A percentile compares a stretch with the other conserved stretches of the same genome.
phyloP scores from a whole-genome alignment of 257 asterid genomes.

The Solanum etuberosum region DNA sequence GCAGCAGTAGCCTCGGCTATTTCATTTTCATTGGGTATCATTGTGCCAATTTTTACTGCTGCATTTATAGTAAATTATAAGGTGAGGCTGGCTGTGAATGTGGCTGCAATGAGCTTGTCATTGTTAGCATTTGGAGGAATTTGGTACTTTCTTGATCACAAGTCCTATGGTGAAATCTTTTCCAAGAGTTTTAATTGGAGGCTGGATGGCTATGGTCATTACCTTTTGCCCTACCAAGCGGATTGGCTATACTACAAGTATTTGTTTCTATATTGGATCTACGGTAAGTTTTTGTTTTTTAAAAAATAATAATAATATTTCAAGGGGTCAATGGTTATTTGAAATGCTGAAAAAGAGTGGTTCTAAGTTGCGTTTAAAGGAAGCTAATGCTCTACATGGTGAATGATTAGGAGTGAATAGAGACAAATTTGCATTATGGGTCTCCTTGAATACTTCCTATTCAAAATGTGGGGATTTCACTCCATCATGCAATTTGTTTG shows the following conservation, averaged over 20 bases:
- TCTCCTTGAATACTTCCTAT: no score
- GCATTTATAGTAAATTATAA: slow-evolving; percentile 28
- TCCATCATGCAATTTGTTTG: no score
- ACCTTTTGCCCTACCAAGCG: slow-evolving; percentile 53
- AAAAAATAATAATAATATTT: no score
- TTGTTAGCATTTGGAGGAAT: slow-evolving; percentile 38
- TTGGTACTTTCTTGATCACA: slow-evolving; percentile 46
- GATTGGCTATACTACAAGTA: slow-evolving; percentile 12
- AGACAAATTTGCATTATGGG: no score
- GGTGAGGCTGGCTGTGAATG: slow-evolving; percentile 34
- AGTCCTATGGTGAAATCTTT: slow-evolving; percentile 29
- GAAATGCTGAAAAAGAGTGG: no score
- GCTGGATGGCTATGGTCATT: slow-evolving; percentile 65
- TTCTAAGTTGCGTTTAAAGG: no score
- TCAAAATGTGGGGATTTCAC: no score
- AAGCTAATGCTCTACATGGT: no score
- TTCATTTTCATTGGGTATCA: slow-evolving; percentile 44
- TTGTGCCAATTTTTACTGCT: slow-evolving; percentile 47
- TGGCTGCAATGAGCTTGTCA: slow-evolving; percentile 37
- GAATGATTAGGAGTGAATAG: no score
- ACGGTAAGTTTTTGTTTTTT: no score
- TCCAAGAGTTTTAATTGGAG: slow-evolving; percentile 46
- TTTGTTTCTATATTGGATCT: no score
- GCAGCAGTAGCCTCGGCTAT: slow-evolving; percentile 49
- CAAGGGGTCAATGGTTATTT: background rate